Conservation (phyloP, 495 filamentous ascomycete species). For the Penicillium malachiteum region DNA sequence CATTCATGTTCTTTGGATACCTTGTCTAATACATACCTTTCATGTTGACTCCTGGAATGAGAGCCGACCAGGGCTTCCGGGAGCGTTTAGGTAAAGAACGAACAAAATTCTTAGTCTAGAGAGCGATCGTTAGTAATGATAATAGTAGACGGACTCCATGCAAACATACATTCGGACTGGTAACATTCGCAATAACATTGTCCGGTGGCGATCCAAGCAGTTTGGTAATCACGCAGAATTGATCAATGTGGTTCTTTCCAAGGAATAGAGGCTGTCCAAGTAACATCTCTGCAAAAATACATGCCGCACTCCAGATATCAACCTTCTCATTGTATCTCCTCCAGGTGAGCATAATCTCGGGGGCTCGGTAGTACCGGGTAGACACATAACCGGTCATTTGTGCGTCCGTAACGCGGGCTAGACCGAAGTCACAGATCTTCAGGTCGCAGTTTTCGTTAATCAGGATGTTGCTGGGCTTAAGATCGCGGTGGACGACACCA, state of each 20-base stretch:
- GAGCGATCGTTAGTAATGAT: not conserved
- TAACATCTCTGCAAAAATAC: constrained; percentile 98
- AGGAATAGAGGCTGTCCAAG: constrained; percentile 96
- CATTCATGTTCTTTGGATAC: not conserved
- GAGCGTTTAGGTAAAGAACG: constrained; percentile 91
- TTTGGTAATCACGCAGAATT: constrained; percentile 98
- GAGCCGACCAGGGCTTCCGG: constrained; percentile 78
- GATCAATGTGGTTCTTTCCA: constrained; percentile 97
- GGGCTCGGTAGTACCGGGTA: constrained; percentile 95
- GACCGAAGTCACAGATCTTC: constrained; percentile 98
- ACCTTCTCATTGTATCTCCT: constrained; percentile 99
- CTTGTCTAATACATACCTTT: constrained; percentile 55
- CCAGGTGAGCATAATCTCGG: constrained; percentile 99
- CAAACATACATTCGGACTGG: constrained; percentile 85
- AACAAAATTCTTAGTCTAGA: constrained; percentile 95
- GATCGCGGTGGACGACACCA: constrained; percentile 94
- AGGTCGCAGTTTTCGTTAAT: constrained; percentile 99
- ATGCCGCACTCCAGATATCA: constrained; percentile 98
- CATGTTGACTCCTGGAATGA: constrained; percentile 87
- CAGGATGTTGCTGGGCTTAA: constrained; percentile 97
- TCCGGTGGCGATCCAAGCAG: constrained; percentile 91
- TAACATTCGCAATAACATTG: constrained; percentile 93
- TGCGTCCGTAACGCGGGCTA: constrained; percentile 93
- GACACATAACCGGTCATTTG: constrained; percentile 99
- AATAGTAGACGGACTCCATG: not conserved